Evolutionary conservation across 106 monocot genomes (phyloP).

Genomic region (Dendrobium officinale): DNA sequence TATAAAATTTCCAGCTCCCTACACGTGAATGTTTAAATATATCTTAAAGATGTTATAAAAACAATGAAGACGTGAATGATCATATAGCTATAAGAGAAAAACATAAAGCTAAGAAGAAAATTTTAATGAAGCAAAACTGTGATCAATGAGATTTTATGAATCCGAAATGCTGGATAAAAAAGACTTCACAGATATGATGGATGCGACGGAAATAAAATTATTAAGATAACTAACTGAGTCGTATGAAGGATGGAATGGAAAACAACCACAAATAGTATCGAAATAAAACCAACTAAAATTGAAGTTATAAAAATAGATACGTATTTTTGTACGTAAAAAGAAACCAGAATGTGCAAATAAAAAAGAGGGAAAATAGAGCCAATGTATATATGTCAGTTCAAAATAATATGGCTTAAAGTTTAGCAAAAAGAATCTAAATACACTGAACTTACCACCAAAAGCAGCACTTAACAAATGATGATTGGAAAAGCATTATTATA

Average conservation of each 20-base stretch:
- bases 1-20: neutral
- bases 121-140: neutral
- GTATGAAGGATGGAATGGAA: neutral
- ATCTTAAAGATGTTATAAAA: neutral
- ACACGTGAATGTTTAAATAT: neutral
- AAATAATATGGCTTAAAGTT: neutral
- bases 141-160: neutral
- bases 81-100: neutral
- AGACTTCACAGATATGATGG: neutral
- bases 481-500: neutral
- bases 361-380: neutral
- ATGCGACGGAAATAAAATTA: neutral
- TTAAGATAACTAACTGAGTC: neutral
- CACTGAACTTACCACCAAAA: neutral
- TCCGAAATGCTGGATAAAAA: neutral
- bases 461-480: neutral
- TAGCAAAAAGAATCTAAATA: neutral
- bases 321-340: neutral
- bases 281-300: neutral
- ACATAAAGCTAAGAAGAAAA: neutral
- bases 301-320: neutral
- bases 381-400: neutral
- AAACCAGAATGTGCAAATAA: neutral
- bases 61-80: neutral
- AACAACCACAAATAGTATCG: neutral